Evolutionary conservation across 495 filamentous ascomycete genomes (phyloP).

Genomic region (Usnea hakonensis): DNA sequence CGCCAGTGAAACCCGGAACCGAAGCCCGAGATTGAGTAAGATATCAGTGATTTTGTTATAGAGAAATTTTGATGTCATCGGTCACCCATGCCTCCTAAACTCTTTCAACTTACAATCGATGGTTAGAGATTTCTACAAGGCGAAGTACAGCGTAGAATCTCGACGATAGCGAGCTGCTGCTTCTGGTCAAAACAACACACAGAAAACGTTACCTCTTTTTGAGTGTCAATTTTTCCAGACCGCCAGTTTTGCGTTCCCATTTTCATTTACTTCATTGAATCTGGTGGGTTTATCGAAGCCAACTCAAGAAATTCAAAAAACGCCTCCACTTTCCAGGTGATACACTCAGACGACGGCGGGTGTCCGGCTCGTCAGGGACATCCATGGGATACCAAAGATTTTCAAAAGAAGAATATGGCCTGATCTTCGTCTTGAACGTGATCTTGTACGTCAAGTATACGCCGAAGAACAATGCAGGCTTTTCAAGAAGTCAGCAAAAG

Average conservation of each 20-base stretch:
- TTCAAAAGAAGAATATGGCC: slow-evolving; percentile 15
- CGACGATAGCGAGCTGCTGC: no score
- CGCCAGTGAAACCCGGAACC: no score
- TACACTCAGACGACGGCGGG: neutral
- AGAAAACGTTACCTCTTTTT: no score
- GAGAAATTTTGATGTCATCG: no score
- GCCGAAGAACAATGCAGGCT: slow-evolving; percentile 22
- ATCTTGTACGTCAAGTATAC: slow-evolving; percentile 23
- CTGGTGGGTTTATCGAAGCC: slow-evolving; percentile 1
- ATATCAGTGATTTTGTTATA: no score
- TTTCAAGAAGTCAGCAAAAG: neutral
- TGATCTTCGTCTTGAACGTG: slow-evolving; percentile 16
- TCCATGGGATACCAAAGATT: slow-evolving; percentile 18
- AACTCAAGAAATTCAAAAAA: slow-evolving; percentile 1
- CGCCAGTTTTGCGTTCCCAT: neutral
- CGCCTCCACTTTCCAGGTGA: neutral
- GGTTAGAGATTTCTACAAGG: no score
- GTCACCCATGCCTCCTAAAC: no score
- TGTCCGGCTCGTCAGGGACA: neutral
- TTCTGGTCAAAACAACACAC: no score
- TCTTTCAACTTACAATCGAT: no score
- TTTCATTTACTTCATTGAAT: neutral
- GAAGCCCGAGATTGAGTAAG: no score
- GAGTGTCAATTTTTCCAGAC: neutral
- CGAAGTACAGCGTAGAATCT: no score